phyloP scores from a whole-genome alignment of 805 yeast genomes.

The Monosporozyma servazzii region DNA sequence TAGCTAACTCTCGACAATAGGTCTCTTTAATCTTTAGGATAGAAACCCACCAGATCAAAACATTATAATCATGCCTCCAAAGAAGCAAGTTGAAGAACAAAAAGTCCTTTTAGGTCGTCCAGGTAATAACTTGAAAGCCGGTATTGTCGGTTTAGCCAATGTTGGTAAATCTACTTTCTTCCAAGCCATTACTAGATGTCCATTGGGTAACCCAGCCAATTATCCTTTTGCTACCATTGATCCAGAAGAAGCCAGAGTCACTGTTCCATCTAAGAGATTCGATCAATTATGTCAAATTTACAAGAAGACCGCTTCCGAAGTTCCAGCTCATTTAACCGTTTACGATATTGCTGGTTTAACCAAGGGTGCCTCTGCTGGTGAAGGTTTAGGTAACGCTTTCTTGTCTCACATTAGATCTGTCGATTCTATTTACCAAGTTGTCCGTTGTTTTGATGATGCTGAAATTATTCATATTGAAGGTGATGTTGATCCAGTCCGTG shows the following conservation, averaged over 20 bases:
- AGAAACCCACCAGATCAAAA: not conserved
- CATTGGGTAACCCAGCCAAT: conserved; percentile 64
- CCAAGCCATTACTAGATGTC: conserved; percentile 70
- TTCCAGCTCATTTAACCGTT: conserved; percentile 87
- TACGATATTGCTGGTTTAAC: conserved; percentile 98
- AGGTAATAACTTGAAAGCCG: conserved; percentile 46
- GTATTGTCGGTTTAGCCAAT: conserved; percentile 75
- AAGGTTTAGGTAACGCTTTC: conserved; percentile 96
- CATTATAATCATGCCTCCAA: conserved; percentile 29
- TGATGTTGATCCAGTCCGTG: conserved; percentile 92
- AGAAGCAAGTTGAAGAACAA: conserved; percentile 40
- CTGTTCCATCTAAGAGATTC: conserved; percentile 84
- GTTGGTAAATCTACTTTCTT: conserved; percentile 77
- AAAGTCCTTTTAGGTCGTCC: conserved; percentile 79
- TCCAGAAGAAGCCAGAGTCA: conserved; percentile 95
- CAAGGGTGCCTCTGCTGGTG: conserved; percentile 93
- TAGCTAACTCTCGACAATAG: not conserved
- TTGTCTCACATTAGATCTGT: conserved; percentile 94
- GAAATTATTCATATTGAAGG: conserved; percentile 96
- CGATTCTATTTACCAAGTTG: conserved; percentile 96
- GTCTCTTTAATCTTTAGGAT: not conserved
- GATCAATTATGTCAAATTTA: conserved; percentile 67
- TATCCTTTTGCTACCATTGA: conserved; percentile 85
- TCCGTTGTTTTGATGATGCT: conserved; percentile 94
- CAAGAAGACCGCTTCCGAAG: conserved; percentile 71